Conservation (phyloP, 768 basidiomycete species). For the Boletus barrowsii region DNA sequence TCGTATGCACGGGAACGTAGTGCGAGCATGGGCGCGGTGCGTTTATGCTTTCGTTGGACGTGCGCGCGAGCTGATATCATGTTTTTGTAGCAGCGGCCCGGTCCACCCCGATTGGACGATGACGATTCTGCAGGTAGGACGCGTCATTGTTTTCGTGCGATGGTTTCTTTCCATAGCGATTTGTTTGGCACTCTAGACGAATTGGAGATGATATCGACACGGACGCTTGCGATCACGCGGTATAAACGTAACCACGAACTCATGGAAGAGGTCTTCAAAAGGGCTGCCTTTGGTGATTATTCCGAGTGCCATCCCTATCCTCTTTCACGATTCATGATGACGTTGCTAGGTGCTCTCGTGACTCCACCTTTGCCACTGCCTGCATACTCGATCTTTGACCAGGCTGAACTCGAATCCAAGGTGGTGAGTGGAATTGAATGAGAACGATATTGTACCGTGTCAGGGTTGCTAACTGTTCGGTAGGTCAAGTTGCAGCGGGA, state of each 20-base stretch:
- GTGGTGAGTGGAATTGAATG: no score
- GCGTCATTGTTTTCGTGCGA: not conserved
- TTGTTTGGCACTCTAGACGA: slow-evolving; percentile 45
- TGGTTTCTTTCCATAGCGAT: no score
- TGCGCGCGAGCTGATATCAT: not conserved
- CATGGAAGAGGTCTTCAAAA: slow-evolving; percentile 79
- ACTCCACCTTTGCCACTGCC: no score
- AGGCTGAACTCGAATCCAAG: no score
- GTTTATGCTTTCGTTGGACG: slow-evolving; percentile 10
- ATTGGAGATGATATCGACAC: slow-evolving; percentile 66
- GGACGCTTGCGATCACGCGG: slow-evolving; percentile 65
- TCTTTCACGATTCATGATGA: no score
- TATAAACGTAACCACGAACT: slow-evolving; percentile 81
- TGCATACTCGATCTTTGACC: no score
- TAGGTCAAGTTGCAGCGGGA: no score
- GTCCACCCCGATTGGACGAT: slow-evolving; percentile 40
- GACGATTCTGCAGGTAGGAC: slow-evolving; percentile 64
- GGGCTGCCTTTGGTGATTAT: slow-evolving; percentile 58
- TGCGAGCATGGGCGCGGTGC: slow-evolving; percentile 41
- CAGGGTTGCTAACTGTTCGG: no score
- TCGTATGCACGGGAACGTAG: slow-evolving; percentile 52
- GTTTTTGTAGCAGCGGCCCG: slow-evolving; percentile 28
- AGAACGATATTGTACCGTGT: no score
- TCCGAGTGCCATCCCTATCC: no score
- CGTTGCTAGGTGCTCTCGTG: no score